Base-by-base conservation (phyloP, 306 rosid genomes). In the Trifolium repens region DNA sequence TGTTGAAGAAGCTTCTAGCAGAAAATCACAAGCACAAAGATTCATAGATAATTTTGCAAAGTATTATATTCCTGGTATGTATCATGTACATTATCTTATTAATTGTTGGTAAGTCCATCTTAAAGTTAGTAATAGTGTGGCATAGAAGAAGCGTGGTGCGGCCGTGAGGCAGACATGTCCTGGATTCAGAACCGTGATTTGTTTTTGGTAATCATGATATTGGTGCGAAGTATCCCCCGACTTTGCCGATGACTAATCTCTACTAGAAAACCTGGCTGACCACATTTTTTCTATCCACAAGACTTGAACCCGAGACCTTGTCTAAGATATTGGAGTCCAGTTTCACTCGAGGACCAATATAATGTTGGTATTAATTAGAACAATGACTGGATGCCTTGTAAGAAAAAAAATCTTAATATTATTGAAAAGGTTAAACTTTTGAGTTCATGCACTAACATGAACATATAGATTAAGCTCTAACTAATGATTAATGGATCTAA, bases 1-100 rank as follows among this genome's bases (percentile, higher is more conserved):
- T 69, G 97, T 94, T 40, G 96, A 94, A 84, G 94, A 86, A 74
- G 98, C 98, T 32, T 91, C 88, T 57, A 84, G 86, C 84, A 88
- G 91, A 77, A 91, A 88, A 81, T 71, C 97, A 37, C 35, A 43
- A 24, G 85, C 93, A 47, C 88, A 94, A 75, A 90, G 91, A 82
- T 68, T 91, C 47, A 91, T 94, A 65, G 97, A 94, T 84, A 79
- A 85, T 77, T 94, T 87, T 73, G 83, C 98, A 5, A 91, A 87
- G 80, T 94, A 83, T 82, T 94, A 94, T 53, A 86, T 93, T 53
- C 98, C 96, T 67, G 88, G 97, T 90, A 39, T 63, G 87, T 34
- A 24, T 57, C 55, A 39, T 16, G 14, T 8, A 22, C 17, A 34
- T 37, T 50, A 62, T 37, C 11, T 14, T 69, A 13, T 1, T 46